Conservation (phyloP, 768 basidiomycete genomes). For the Paxillus involutus region DNA sequence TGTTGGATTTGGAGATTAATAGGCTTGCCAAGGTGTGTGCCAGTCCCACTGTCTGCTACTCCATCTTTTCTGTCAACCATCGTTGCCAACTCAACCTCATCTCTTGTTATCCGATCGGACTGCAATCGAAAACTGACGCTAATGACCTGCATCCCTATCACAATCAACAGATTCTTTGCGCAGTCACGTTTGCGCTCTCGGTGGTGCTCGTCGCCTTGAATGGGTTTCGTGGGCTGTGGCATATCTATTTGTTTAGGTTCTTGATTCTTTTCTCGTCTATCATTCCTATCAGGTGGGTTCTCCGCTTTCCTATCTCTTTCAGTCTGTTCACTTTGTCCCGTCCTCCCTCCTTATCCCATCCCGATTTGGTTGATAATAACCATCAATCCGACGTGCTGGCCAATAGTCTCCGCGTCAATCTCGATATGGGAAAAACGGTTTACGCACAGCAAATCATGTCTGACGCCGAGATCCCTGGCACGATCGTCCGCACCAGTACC, state of each 20-base stretch:
- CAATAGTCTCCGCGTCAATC: slow-evolving; percentile 90
- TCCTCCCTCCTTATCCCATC: background rate
- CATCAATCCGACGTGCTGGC: background rate
- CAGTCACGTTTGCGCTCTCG: slow-evolving; percentile 90
- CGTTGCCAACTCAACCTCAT: background rate
- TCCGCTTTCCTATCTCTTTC: background rate
- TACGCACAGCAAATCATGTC: slow-evolving; percentile 96
- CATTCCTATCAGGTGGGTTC: slow-evolving; percentile 91
- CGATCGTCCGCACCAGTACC: slow-evolving; percentile 97
- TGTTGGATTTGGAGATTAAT: slow-evolving; percentile 94
- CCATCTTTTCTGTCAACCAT: too few species aligned
- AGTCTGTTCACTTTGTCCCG: background rate
- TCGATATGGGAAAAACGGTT: slow-evolving; percentile 99
- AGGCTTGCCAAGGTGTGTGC: slow-evolving; percentile 81
- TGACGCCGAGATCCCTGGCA: slow-evolving; percentile 88
- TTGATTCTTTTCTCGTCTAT: slow-evolving; percentile 98
- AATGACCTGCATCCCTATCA: background rate
- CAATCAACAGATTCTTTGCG: slow-evolving; percentile 76
- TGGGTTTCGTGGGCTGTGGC: slow-evolving; percentile 94
- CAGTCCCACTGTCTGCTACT: background rate
- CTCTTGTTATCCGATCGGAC: background rate
- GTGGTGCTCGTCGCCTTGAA: slow-evolving; percentile 92
- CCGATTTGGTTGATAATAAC: background rate
- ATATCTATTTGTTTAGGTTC: slow-evolving; percentile 95
- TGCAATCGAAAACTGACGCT: background rate